These are phyloP conservation scores for Melampsora larici-populina DNA, from an alignment of 1,284 basidiomycete genomes.

Conservation along the genomic window DNA sequence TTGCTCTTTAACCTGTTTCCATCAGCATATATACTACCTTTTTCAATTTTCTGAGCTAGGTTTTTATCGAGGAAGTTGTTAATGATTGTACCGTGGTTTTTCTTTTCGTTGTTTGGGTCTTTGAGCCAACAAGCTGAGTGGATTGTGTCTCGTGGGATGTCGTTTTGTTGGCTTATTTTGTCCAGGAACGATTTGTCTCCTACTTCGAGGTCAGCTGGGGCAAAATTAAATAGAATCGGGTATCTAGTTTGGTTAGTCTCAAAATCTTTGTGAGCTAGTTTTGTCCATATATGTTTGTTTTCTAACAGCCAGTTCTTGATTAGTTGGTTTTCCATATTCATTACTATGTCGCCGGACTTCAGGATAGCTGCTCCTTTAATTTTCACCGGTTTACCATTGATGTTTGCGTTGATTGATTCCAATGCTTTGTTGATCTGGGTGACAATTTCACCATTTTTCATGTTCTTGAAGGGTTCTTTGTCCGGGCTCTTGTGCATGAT, in stretches of 20 bases:
- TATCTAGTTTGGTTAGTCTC: not conserved
- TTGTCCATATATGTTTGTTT: slow-evolving; percentile 16
- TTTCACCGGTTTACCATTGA: not conserved
- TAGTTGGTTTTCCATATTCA: not conserved
- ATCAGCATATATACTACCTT: not conserved
- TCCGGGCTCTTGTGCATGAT: not conserved
- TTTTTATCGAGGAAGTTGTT: no score
- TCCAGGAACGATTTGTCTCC: no score
- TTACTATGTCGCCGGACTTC: not conserved
- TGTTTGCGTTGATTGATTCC: not conserved
- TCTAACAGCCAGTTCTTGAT: slow-evolving; percentile 1
- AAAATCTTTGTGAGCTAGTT: not conserved
- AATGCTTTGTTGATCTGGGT: not conserved
- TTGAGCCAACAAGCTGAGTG: not conserved
- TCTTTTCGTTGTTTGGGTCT: not conserved
- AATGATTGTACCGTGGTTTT: no score
- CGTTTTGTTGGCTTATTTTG: no score
- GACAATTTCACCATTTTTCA: not conserved
- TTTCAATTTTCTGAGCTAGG: not conserved
- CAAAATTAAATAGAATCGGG: not conserved
- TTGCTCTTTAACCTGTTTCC: no score
- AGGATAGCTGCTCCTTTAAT: not conserved
- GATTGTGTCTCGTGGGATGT: no score
- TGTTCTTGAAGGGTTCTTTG: not conserved
- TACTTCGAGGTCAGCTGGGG: not conserved